Conservation (phyloP, 495 filamentous ascomycete genomes). For the Echria macrotheca region DNA sequence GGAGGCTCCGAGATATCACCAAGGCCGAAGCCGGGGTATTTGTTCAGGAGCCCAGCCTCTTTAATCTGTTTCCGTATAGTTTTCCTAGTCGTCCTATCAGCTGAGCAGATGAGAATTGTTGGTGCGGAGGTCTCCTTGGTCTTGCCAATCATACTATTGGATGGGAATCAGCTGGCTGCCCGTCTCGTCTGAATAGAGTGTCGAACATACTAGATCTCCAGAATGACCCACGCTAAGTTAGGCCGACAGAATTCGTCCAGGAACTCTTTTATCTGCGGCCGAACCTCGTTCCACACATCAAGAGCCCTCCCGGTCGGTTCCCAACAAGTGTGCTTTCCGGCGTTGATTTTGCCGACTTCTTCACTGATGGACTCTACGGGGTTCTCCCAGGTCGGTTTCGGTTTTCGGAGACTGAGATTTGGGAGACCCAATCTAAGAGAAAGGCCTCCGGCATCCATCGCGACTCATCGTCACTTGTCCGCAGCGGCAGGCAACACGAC, state of each 20-base stretch:
- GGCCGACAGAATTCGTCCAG: not conserved
- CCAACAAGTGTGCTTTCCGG: not conserved
- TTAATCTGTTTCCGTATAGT: not conserved
- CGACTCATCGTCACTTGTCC: not conserved
- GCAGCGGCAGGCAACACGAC: not conserved
- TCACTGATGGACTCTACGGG: not conserved
- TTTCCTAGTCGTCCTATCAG: not conserved
- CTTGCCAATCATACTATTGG: slow-evolving; percentile 2
- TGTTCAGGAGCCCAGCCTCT: not conserved
- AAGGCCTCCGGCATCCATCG: not conserved
- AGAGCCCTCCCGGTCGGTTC: not conserved
- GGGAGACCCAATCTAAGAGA: not conserved
- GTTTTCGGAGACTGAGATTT: not conserved
- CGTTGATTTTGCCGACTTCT: not conserved
- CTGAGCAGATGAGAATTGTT: not conserved
- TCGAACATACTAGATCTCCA: not conserved
- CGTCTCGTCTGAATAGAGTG: too few relatives aligned
- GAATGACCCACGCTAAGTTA: not conserved
- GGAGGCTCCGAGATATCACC: not conserved
- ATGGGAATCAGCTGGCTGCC: too few relatives aligned
- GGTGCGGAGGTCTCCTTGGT: not conserved
- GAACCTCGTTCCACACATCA: not conserved
- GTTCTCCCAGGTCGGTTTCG: not conserved
- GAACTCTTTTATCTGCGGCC: not conserved
- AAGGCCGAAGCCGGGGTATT: not conserved